These are phyloP conservation scores for Liriodendron chinense DNA, from an alignment of 164 flowering plant genomes.

Conservation along the genomic window DNA sequence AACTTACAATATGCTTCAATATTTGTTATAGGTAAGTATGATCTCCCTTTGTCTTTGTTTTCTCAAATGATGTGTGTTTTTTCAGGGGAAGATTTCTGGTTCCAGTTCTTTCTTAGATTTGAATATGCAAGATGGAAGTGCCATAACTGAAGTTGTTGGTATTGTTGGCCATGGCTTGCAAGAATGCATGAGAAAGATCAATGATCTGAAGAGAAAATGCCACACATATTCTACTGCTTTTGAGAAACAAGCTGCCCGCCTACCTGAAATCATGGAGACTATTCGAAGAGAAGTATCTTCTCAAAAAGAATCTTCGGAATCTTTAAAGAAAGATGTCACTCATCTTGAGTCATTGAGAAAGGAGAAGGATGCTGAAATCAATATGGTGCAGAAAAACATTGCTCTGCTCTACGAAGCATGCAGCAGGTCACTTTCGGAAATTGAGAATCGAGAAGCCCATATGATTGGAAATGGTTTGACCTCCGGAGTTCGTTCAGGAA, in stretches of 20 bases:
- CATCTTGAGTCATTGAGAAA: conserved; percentile 32
- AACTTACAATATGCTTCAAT: background rate
- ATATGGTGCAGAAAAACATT: conserved; percentile 32
- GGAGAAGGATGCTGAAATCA: conserved; percentile 48
- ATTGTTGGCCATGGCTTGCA: conserved; percentile 32
- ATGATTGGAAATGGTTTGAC: conserved; percentile 27
- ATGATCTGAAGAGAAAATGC: conserved; percentile 37
- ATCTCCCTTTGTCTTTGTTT: background rate
- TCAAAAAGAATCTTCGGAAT: conserved; percentile 36
- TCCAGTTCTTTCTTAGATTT: conserved; percentile 21
- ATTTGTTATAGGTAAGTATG: background rate
- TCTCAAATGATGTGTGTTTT: background rate
- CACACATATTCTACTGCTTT: conserved; percentile 34
- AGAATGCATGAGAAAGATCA: conserved; percentile 37
- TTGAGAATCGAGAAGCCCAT: conserved; percentile 46
- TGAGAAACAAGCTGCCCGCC: conserved; percentile 35
- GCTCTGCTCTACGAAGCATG: conserved; percentile 67
- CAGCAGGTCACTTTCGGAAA: conserved; percentile 43
- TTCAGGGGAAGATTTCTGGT: conserved; percentile 35
- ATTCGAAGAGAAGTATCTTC: conserved; percentile 37
- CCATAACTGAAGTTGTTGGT: conserved; percentile 26
- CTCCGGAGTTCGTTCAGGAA: conserved; percentile 24
- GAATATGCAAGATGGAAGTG: conserved; percentile 24
- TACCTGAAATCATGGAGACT: conserved; percentile 30
- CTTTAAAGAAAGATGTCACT: conserved; percentile 34